A percentile compares a stretch with the other conserved stretches of the same genome.
phyloP scores from a whole-genome alignment of 1,284 basidiomycete genomes.

The Ustilago shanxiensis region DNA sequence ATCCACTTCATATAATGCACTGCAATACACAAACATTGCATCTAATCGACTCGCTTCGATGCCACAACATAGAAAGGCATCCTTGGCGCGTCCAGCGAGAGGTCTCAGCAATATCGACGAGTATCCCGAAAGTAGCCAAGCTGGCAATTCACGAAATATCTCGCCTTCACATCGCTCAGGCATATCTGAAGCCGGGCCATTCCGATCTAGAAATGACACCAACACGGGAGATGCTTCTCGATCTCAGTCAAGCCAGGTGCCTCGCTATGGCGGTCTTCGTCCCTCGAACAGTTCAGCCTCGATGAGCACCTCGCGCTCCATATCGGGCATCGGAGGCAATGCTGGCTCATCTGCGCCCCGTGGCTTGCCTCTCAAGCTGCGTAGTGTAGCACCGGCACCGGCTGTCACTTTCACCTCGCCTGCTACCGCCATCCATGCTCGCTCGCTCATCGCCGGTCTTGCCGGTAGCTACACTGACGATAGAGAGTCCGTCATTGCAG shows the following conservation, averaged over 20 bases:
- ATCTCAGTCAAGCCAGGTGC: neutral
- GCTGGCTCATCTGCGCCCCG: conserved; percentile 10
- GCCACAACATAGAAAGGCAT: conserved; percentile 30
- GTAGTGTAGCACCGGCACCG: conserved; percentile 48
- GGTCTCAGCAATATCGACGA: conserved; percentile 53
- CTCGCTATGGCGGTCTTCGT: conserved; percentile 14
- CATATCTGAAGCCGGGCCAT: conserved; percentile 18
- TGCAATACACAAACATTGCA: neutral
- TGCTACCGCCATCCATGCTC: conserved; percentile 46
- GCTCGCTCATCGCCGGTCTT: conserved; percentile 27
- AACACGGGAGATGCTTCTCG: neutral
- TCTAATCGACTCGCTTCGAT: conserved; percentile 30
- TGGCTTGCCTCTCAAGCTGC: conserved; percentile 35
- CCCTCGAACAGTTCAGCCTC: conserved; percentile 28
- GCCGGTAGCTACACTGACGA: conserved; percentile 50
- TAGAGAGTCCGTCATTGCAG: conserved; percentile 40
- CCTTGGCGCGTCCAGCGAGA: conserved; percentile 33
- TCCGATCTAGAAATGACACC: conserved; percentile 4
- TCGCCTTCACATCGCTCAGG: conserved; percentile 24
- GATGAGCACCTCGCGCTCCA: conserved; percentile 21
- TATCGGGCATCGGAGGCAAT: conserved; percentile 12
- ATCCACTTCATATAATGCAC: conserved; percentile 18
- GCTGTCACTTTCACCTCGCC: conserved; percentile 55
- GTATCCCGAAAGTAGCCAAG: conserved; percentile 34
- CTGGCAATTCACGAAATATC: conserved; percentile 7